These are phyloP conservation scores for Rhynchosporium secalis DNA, from an alignment of 2,329 filamentous ascomycete species.

Conservation along the genomic window DNA sequence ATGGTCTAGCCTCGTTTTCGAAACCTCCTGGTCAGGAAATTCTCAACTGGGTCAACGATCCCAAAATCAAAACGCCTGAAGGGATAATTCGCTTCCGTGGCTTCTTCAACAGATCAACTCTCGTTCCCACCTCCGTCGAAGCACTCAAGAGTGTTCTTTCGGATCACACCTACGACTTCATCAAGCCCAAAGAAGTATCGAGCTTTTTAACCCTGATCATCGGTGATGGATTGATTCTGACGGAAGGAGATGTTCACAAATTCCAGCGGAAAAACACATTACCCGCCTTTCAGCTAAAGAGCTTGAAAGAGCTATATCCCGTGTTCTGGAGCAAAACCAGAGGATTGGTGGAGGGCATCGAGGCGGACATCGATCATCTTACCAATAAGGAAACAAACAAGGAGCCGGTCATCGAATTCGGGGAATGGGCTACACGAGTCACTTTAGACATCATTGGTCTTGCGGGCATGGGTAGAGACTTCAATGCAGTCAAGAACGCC, in stretches of 20 bases:
- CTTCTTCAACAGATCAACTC: slow-evolving; percentile 58
- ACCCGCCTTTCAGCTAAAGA: slow-evolving; percentile 78
- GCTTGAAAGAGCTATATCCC: slow-evolving; percentile 80
- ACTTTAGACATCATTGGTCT: slow-evolving; percentile 74
- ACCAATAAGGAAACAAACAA: slow-evolving; percentile 32
- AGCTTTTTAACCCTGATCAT: slow-evolving; percentile 61
- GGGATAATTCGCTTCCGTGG: slow-evolving; percentile 66
- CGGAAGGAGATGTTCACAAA: slow-evolving; percentile 87
- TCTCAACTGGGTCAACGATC: slow-evolving; percentile 25
- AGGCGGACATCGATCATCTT: slow-evolving; percentile 42
- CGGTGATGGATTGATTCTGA: slow-evolving; percentile 60
- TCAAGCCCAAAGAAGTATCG: slow-evolving; percentile 58
- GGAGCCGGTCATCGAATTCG: slow-evolving; percentile 53
- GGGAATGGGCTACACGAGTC: slow-evolving; percentile 62
- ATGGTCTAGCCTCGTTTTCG: slow-evolving; percentile 20
- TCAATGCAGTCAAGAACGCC: slow-evolving; percentile 61
- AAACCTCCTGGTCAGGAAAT: slow-evolving; percentile 21
- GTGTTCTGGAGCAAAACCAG: slow-evolving; percentile 77
- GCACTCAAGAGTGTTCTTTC: slow-evolving; percentile 68
- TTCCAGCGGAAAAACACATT: slow-evolving; percentile 73
- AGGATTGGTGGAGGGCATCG: slow-evolving; percentile 54
- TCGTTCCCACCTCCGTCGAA: slow-evolving; percentile 59
- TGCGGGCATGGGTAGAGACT: slow-evolving; percentile 64
- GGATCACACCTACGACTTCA: slow-evolving; percentile 67
- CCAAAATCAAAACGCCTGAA: slow-evolving; percentile 57